Evolutionary conservation across 495 filamentous ascomycete genomes (phyloP), one percentile per base, ranked within the genome.

Genomic region (Neurospora intermedia): DNA sequence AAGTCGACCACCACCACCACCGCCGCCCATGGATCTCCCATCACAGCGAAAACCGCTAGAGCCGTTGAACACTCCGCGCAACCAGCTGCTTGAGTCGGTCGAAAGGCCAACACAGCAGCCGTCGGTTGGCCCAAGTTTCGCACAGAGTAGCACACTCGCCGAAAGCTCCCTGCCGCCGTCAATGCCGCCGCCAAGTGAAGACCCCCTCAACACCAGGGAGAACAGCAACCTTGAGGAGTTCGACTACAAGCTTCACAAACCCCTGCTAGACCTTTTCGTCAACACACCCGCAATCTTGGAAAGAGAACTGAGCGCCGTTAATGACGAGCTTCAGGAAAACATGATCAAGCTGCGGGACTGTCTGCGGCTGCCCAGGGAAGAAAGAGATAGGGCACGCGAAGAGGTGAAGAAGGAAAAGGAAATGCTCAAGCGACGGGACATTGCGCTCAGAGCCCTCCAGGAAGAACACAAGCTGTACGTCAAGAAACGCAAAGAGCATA

Each of bases 181-280:
- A 18, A 35, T 66, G 54, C 54, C 13, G 6, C 54, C 23, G 1
- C 54, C 54, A 31, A 66, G 54, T 66, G 54, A 31, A 66, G 54
- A 66, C 15, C 54, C 54, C 3, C 23, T 66, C 27, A 66, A 18
- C 27, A 31, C 54, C 35, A 66, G 54, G 27, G 54, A 66, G 27
- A 66, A 66, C 54, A 66, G 54, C 27, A 66, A 66, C 54, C 18
- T 66, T 16, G 54, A 66, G 54, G 54, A 66, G 13, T 66, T 66
- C 0, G 54, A 66, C 3, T 66, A 66, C 54, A 31, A 80, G 69
- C 78, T 75, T 13, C 79, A 80, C 59, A 77, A 74, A 70, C 74
- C 77, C 16, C 71, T 84, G 2, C 66, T 84, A 7, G 59, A 76
- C 5, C 71, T 84, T 1, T 82, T 84, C 41, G 76, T 83, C 23